Base-by-base conservation (phyloP, 139 green algal species). In the Mesostigma viride region DNA sequence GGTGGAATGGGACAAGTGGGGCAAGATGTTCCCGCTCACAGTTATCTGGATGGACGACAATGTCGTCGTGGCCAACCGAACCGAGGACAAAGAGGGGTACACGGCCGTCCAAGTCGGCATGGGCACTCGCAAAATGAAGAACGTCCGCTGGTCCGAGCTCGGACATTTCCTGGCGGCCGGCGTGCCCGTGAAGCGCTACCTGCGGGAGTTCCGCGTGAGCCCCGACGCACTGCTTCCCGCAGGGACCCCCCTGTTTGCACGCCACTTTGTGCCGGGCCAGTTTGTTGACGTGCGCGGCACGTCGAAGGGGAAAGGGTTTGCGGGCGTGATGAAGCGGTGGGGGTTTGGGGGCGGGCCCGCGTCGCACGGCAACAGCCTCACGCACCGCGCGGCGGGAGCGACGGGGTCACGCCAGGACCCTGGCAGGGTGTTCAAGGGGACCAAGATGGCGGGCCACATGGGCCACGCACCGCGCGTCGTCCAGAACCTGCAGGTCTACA, bases 361-460 rank as follows among this genome's bases (percentile, higher is more conserved):
- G n/a, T 85, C 82, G 0, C 94, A 99, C 75, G 94, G 94, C 65
- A 83, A 82, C 33, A 90, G 84, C 17, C 73, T 89, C 48, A 77
- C 86, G 22, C 90, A 98, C 82, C 78, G 89, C 36, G 35, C 56
- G 30, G 28, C 73, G 0, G 84, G 84, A 4, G 88, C 84, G 33
- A 91, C 71, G 24, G 84, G 84, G 3, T 31, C 45, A 17, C 81
- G 77, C 72, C 80, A 87, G 57, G 86, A 92, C 77, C 88, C 88
- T 0, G 68, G 68, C 17, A 53, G 36, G 35, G 84, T 96, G 36
- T 97, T 88, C 81, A 95, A 95, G 74, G 92, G 90, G 62, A 98
- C 97, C 79, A 96, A 96, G 78, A 95, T 99, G 89, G 74, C 94
- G 0, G 94, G 94, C 3, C 83, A 84, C 34, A 94, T 98, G 89